Conservation (phyloP, 495 filamentous ascomycete genomes). For the Penicillium longicatenatum region DNA sequence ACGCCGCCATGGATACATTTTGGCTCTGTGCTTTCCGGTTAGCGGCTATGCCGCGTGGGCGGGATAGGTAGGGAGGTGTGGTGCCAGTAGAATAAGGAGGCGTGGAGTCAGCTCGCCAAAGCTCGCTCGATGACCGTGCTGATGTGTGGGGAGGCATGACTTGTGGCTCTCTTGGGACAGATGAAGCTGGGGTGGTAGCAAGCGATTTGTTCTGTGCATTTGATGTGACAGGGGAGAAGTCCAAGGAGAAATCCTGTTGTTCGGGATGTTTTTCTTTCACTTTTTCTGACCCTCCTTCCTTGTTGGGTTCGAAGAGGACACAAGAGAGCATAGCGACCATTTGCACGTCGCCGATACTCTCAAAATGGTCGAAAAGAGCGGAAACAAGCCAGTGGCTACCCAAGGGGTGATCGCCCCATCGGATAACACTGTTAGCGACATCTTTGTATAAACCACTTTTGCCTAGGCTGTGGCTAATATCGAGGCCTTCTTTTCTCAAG, state of each 20-base stretch:
- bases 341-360: slow-evolving; percentile 77
- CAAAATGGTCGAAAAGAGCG: slow-evolving; percentile 70
- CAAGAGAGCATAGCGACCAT: slow-evolving; percentile 96
- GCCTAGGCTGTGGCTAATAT: slow-evolving; percentile 4
- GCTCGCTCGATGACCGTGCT: slow-evolving; percentile 41
- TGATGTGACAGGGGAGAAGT: slow-evolving; percentile 31
- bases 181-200: slow-evolving; percentile 42
- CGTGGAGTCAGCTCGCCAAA: slow-evolving; percentile 46
- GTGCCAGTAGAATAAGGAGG: slow-evolving; percentile 61
- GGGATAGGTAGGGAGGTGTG: slow-evolving; percentile 60
- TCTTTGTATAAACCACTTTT: slow-evolving; percentile 21
- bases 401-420: slow-evolving; percentile 85
- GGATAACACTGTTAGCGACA: slow-evolving; percentile 58
- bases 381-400: slow-evolving; percentile 72
- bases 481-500: slow-evolving; percentile 32
- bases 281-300: slow-evolving; percentile 24
- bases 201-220: slow-evolving; percentile 35
- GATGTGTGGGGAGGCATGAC: slow-evolving; percentile 62
- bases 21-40: slow-evolving; percentile 46
- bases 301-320: slow-evolving; percentile 70
- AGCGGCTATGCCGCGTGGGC: slow-evolving; percentile 34
- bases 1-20: slow-evolving; percentile 64
- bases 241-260: slow-evolving; percentile 35
- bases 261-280: slow-evolving; percentile 19
- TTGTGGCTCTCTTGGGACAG: slow-evolving; percentile 60